Base-by-base conservation (phyloP, 768 basidiomycete species). In the Lentinula sp. region DNA sequence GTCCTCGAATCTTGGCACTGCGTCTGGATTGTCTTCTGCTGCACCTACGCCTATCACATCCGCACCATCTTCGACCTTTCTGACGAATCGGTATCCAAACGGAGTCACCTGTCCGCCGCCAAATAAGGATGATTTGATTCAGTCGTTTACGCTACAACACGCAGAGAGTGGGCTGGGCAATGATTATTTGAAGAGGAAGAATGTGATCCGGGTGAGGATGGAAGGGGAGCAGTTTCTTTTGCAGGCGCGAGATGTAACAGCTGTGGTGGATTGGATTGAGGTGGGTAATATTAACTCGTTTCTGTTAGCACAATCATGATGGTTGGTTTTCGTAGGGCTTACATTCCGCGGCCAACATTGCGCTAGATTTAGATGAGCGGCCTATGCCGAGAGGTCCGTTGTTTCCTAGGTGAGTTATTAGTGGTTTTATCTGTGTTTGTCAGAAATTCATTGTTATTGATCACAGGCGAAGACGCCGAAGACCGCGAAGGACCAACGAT, bases 221-320 rank as follows among this genome's bases (percentile, higher is more conserved):
- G 94, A 97, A 71, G 97, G 96, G 12, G 93, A 98, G 77, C 97
- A 99, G 75, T 99, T 99, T 74, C 76, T 99, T 66, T 67, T 99
- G 66, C 96, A 99, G 74, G 91, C 92, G 2, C 83, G 80, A 54
- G 88, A 91, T 69, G 87, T 94, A 42, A 80, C 85, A 48, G 85
- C 86, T 32, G 95, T 98, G 1, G 92, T 98, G 59, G 85, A 89
- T 58, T 95, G 96, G 94, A 95, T 99, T 63, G 96, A 99, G 86
- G 93, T 93, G 66, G 60, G 77, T 68, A 41, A 36, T 50, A 8
- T 55, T 54, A 49, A 10, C 37, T 32, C 50, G 28, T 61, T 51
- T 36, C 57, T 46, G 12, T 20, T 5, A 9, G 23, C 9, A 36
- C 3, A 12, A 8, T 36, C 20, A 10, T 20, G 10, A 49, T 5